Evolutionary conservation across 179 eudicot genomes (phyloP), one percentile per base, ranked within the genome.

Genomic region (Gypsophila paniculata): DNA sequence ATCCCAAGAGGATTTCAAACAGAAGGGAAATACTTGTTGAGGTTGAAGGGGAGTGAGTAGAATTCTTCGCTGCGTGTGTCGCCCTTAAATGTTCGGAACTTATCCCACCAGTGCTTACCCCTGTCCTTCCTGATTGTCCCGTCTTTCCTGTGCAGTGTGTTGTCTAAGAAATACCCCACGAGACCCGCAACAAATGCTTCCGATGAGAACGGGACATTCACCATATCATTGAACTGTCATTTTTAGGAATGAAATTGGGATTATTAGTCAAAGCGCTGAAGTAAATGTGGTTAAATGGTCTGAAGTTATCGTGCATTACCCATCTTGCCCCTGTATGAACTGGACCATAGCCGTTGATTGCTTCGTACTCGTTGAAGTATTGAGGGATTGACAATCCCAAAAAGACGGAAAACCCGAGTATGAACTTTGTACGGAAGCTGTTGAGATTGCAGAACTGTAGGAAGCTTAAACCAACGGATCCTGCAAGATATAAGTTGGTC

Each of bases 41-140:
- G 93, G 78, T 89, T 89, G 73, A 90, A 85, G 69, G 98, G 98
- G 71, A 93, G 82, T 0, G 89, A 81, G 42, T 93, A 93, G 81
- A 93, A 91, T 69, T 93, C 98, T 51, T 89, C 95, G n/a, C 93
- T 93, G 67, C 98, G 86, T 0, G 93, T 79, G 66, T 93, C 98
- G 0, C 89, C 84, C 71, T 87, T 84, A 79, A 65, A 93, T 0
- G 91, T 81, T 65, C 86, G 73, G 82, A 91, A 94, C 77, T 84
- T 86, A 76, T 91, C 96, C 99, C 97, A 94, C 97, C 97, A 94
- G 23, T 79, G 93, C 85, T 87, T 80, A 18, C 99, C 99, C 76
- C 97, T 77, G 72, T 94, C 99, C 72, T 87, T 88, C 70, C 90
- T 82, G n/a, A 84, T 78, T 6, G 84, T 42, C 34, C 39, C 76